Evolutionary conservation across 176 grass and related monocot genomes (phyloP).

Genomic region (Melocanna baccifera): DNA sequence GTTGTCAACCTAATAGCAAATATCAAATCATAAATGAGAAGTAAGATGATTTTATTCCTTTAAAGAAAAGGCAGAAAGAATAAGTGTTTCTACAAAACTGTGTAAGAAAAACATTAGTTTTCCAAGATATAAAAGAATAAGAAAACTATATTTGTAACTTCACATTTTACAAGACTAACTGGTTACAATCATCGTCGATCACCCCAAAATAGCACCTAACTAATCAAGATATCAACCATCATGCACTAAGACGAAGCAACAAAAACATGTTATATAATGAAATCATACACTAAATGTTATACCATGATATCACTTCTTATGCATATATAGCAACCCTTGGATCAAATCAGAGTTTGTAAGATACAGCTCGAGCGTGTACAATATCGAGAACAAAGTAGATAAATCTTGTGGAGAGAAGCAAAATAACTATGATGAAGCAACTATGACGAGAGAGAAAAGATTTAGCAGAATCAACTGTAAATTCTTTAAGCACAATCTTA

Average conservation of each 20-base stretch:
- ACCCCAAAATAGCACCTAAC: background rate
- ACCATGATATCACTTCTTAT: no score
- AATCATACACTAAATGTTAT: background rate
- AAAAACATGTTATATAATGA: background rate
- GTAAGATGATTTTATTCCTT: background rate
- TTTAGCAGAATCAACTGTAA: no score
- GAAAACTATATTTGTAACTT: background rate
- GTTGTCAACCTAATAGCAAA: background rate
- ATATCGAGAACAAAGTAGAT: no score
- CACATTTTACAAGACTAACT: background rate
- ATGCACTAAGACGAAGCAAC: background rate
- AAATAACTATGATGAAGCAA: no score
- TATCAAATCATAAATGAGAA: background rate
- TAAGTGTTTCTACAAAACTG: background rate
- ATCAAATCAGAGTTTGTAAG: no score
- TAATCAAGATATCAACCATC: background rate
- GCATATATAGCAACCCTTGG: no score
- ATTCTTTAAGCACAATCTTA: no score
- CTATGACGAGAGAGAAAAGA: no score
- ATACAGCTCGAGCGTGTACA: no score
- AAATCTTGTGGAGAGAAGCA: no score
- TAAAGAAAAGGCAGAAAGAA: background rate
- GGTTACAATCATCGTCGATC: background rate
- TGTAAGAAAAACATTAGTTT: background rate
- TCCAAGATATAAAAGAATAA: background rate